Evolutionary conservation across 2,329 filamentous ascomycete genomes (phyloP).

Genomic region (Aspergillus flavus): DNA sequence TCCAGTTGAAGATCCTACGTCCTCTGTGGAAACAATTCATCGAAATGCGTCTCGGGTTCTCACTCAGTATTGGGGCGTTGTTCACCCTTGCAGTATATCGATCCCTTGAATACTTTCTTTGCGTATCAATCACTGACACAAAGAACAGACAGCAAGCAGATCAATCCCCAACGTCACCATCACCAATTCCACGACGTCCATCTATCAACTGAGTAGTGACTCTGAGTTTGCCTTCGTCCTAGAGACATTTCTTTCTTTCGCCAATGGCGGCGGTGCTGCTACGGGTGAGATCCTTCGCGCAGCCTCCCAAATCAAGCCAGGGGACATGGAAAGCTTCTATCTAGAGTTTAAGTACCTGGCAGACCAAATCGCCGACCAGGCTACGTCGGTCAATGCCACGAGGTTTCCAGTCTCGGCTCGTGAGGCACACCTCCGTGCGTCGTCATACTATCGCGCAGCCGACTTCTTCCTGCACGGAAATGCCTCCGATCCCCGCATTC

Average conservation of each 20-base stretch:
- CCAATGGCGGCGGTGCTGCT: neutral
- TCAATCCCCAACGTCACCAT: neutral
- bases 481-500: neutral
- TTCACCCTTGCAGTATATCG: neutral
- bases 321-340: neutral
- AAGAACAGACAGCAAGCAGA: neutral
- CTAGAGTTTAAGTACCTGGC: neutral
- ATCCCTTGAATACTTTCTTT: neutral
- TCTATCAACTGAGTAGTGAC: neutral
- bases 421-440: neutral
- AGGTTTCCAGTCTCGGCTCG: neutral
- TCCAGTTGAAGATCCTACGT: rapidly evolving
- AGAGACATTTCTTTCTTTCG: neutral
- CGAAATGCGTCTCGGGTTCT: neutral
- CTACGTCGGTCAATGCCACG: neutral
- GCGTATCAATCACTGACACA: neutral
- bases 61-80: neutral
- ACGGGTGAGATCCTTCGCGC: neutral
- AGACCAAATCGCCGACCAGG: neutral
- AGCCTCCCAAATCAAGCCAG: neutral
- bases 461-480: neutral
- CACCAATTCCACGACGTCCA: neutral
- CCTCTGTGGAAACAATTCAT: neutral
- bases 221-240: neutral
- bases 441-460: neutral